phyloP scores from a whole-genome alignment of 257 asterid species.

The Gynochthodes officinalis region DNA sequence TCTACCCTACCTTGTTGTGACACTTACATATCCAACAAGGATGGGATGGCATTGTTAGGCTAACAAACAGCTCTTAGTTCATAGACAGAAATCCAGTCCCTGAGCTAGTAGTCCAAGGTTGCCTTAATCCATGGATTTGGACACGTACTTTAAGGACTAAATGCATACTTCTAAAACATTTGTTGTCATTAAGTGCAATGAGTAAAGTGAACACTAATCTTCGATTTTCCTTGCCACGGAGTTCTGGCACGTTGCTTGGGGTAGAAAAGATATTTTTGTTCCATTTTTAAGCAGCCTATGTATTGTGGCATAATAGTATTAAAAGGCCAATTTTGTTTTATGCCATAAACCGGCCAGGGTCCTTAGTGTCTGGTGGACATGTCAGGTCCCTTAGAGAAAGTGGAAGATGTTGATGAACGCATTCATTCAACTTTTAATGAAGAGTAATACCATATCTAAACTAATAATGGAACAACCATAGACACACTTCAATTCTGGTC shows the following conservation, averaged over 20 bases:
- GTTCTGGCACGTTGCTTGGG: too few species aligned
- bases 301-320: neutral
- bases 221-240: neutral
- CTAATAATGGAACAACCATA: too few species aligned
- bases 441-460: too few species aligned
- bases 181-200: neutral
- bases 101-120: neutral
- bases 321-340: slow-evolving; percentile 6
- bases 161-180: neutral
- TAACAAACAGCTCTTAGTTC: neutral
- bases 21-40: slow-evolving; percentile 19
- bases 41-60: neutral
- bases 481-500: too few species aligned
- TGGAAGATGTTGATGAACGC: neutral
- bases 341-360: neutral
- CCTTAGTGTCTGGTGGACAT: neutral
- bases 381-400: neutral
- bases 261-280: too few species aligned
- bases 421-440: too few species aligned
- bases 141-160: neutral
- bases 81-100: neutral
- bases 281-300: neutral
- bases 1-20: neutral
- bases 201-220: neutral
- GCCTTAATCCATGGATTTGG: slow-evolving; percentile 6